These are phyloP conservation scores for Tricholoma saponaceum DNA, from an alignment of 768 basidiomycete genomes.

Conservation along the genomic window DNA sequence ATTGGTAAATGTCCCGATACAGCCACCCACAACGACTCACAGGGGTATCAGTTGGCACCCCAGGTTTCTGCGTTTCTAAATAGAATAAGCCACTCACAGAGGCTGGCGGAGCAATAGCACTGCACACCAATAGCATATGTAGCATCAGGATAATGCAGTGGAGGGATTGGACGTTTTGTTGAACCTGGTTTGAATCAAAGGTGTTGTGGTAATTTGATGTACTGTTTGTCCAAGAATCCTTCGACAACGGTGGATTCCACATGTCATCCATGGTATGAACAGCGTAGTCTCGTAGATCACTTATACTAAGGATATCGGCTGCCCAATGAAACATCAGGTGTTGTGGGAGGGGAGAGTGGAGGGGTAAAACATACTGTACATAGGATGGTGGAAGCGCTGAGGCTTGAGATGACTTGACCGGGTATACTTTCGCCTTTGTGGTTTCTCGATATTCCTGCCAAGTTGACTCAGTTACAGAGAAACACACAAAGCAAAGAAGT, in stretches of 20 bases:
- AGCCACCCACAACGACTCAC: too few species aligned
- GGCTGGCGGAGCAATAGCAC: constrained; percentile 72
- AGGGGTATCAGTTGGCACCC: too few species aligned
- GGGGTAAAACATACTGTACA: constrained; percentile 45
- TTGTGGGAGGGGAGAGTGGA: too few species aligned
- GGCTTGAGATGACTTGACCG: constrained; percentile 63
- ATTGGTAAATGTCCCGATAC: constrained; percentile 6
- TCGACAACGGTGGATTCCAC: constrained; percentile 56
- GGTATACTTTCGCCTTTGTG: constrained; percentile 36
- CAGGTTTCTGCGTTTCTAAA: too few species aligned
- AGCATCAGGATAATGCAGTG: constrained; percentile 68
- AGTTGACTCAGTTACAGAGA: not conserved
- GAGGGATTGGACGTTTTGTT: constrained; percentile 37
- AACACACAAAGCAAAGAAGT: not conserved
- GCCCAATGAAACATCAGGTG: constrained; percentile 9
- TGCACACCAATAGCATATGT: constrained; percentile 87
- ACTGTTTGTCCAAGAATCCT: constrained; percentile 68
- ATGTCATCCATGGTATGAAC: constrained; percentile 57
- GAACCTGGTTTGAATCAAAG: constrained; percentile 57
- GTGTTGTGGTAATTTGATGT: constrained; percentile 63
- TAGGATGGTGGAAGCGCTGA: constrained; percentile 69
- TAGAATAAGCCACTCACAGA: constrained; percentile 62
- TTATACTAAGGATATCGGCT: constrained; percentile 74
- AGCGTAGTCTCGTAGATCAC: constrained; percentile 69
- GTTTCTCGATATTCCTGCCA: constrained; percentile 22